Evolutionary conservation across 2,329 filamentous ascomycete species (phyloP).

Genomic region (Chaetothyriales sp.): DNA sequence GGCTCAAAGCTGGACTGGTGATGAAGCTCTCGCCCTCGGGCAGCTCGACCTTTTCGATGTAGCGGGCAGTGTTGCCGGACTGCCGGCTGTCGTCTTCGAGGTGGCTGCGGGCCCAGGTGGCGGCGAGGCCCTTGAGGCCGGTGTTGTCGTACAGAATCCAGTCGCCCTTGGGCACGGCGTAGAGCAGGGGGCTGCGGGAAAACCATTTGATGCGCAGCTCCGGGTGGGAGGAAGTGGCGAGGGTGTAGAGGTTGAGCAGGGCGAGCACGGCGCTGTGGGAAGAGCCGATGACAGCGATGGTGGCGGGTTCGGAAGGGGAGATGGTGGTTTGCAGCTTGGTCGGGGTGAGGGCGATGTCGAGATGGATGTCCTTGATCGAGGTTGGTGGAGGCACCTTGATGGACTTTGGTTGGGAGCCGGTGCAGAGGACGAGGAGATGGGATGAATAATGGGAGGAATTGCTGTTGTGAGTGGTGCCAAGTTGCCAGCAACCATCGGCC

Average conservation of each 20-base stretch:
- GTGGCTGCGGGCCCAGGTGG: slow-evolving; percentile 45
- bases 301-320: slow-evolving; percentile 24
- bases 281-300: slow-evolving; percentile 46
- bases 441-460: slow-evolving; percentile 14
- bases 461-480: slow-evolving; percentile 11
- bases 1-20: slow-evolving; percentile 37
- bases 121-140: slow-evolving; percentile 49
- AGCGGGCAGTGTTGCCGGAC: slow-evolving; percentile 32
- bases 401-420: slow-evolving; percentile 40
- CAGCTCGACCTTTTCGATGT: slow-evolving; percentile 37
- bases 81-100: slow-evolving; percentile 40
- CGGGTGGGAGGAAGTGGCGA: slow-evolving; percentile 40
- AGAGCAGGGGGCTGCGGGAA: slow-evolving; percentile 45
- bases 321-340: background rate
- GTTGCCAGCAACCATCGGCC: slow-evolving; percentile 19
- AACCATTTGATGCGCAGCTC: slow-evolving; percentile 48
- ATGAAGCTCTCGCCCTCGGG: slow-evolving; percentile 29
- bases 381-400: slow-evolving; percentile 31
- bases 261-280: slow-evolving; percentile 52
- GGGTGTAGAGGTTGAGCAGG: slow-evolving; percentile 45
- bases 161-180: slow-evolving; percentile 45
- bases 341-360: slow-evolving; percentile 41
- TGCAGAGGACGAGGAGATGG: slow-evolving; percentile 43
- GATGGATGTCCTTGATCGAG: slow-evolving; percentile 25
- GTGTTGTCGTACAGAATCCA: slow-evolving; percentile 55